Percentiles rank a stretch among this genome's conserved stretches.
These are phyloP conservation scores for Arthrobotrys iridis DNA, from an alignment of 2,329 filamentous ascomycete species.

Conservation along the genomic window DNA sequence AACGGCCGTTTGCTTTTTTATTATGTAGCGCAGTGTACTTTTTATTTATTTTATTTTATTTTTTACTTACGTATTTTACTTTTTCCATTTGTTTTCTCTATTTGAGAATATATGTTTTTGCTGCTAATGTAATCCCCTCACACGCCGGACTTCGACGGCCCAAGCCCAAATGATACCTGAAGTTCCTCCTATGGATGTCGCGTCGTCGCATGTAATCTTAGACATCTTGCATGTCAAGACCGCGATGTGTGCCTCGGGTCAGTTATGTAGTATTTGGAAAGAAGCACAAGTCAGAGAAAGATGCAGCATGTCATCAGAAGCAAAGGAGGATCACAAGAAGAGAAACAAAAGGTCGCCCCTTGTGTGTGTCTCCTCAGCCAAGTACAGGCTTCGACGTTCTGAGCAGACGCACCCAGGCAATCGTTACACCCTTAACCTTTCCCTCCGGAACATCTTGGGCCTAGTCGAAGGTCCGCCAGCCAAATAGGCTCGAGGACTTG, in stretches of 20 bases:
- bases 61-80: too few species aligned
- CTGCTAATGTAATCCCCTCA: slow-evolving; percentile 11
- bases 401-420: slow-evolving; percentile 24
- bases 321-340: neutral
- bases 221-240: too few species aligned
- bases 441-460: slow-evolving; percentile 36
- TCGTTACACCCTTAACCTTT: slow-evolving; percentile 43
- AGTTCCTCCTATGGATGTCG: neutral
- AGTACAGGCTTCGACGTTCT: slow-evolving; percentile 5
- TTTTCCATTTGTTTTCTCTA: too few species aligned
- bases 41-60: neutral
- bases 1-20: slow-evolving; percentile 26
- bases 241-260: too few species aligned
- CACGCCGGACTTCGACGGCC: neutral
- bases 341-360: neutral
- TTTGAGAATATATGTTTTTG: neutral
- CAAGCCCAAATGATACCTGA: neutral
- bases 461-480: slow-evolving; percentile 27
- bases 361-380: neutral
- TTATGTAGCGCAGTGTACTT: slow-evolving; percentile 8
- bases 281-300: neutral
- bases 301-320: neutral
- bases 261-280: neutral
- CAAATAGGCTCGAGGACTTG: slow-evolving; percentile 29
- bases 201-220: neutral